Base-by-base conservation (phyloP, 2,329 filamentous ascomycete species). In the Fonsecaea pugnacius region DNA sequence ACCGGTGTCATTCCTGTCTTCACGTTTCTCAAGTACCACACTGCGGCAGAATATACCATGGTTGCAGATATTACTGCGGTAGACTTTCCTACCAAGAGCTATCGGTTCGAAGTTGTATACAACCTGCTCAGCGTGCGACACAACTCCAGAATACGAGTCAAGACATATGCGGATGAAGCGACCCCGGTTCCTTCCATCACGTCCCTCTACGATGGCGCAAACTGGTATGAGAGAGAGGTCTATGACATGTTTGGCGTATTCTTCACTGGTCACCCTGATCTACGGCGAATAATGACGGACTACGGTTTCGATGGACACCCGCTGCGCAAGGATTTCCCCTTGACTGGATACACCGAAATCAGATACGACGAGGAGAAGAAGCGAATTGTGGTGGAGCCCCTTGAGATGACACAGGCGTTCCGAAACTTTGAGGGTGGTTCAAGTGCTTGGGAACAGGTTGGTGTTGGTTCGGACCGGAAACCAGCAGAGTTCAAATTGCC, bases 301-400 rank as follows among this genome's bases (percentile, higher is more conserved):
- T 99, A 99, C 78, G 95, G 95, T 59, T 99, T 99, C 75, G 96
- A 99, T 78, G 95, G 95, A 59, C 95, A 99, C 81, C 95, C 95
- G 48, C 82, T 99, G 76, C 87, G 96, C 75, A 99, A 99, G 83
- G 95, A 99, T 77, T 99, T 99, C 83, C 95, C 95, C 24, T 82
- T 99, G 77, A 97, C 95, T 2, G 95, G 95, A 54, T 99, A 99
- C 83, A 99, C 95, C 36, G 96, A 99, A 83, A 90, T 99, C 71
- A 87, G 95, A 75, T 99, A 96, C 76, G 95, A 99, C 72, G 95
- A 99, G 82, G 96, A 99, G 85, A 99, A 97, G 91, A 99, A 99
- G 88, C 88, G 95, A 68, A 97, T 99, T 76, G 94, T 99, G 66
- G 94, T 96, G 35, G 96, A 99, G 84, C 95, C 96, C 46, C 84